Conservation (phyloP, 306 rosid species). For the Cicer chorassanicum region DNA sequence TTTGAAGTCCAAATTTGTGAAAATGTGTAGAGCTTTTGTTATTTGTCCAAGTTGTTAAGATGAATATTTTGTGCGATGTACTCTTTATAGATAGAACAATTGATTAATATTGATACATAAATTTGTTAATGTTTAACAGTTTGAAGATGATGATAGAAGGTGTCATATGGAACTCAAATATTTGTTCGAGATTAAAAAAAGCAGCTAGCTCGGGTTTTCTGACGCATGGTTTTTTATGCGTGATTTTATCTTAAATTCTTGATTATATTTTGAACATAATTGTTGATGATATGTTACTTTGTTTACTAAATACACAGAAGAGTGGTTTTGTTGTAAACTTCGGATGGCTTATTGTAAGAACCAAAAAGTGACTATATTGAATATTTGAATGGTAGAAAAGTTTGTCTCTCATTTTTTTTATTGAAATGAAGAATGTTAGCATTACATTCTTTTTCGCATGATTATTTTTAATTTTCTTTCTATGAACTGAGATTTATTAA, state of each 20-base stretch:
- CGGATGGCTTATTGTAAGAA: conserved; percentile 26
- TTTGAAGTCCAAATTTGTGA: conserved; percentile 9
- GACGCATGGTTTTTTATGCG: neutral
- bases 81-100: neutral
- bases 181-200: conserved; percentile 53
- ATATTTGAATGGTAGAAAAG: neutral
- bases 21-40: conserved; percentile 5
- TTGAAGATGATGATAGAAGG: conserved; percentile 58
- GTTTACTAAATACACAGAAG: conserved; percentile 27
- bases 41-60: neutral
- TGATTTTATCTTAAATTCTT: conserved; percentile 9
- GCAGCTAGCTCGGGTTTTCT: conserved; percentile 42
- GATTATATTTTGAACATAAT: conserved; percentile 17
- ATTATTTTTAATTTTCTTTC: no score
- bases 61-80: neutral
- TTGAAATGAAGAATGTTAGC: no score
- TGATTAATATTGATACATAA: conserved; percentile 23
- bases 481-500: no score
- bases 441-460: no score
- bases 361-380: conserved; percentile 17
- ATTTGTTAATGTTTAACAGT: conserved; percentile 47
- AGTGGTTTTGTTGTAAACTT: neutral
- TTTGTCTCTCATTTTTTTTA: neutral
- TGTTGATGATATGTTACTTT: conserved; percentile 22
- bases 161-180: conserved; percentile 59